A percentile compares a stretch with the other conserved stretches of the same genome.
Evolutionary conservation across 768 basidiomycete genomes (phyloP).

Genomic region (Russula olivacea): DNA sequence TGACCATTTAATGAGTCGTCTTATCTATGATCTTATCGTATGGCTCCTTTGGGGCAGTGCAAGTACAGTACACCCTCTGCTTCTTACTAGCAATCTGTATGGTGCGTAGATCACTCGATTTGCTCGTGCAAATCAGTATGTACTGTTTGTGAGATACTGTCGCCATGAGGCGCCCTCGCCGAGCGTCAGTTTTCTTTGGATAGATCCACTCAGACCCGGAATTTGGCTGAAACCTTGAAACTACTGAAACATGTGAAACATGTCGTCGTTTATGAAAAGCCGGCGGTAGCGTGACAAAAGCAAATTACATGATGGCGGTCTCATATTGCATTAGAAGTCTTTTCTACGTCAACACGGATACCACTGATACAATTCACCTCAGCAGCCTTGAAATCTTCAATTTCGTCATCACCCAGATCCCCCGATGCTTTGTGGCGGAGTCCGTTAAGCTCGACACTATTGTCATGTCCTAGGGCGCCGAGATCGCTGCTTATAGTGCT

Average conservation of each 20-base stretch:
- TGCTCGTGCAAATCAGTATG: neutral
- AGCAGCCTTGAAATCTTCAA: slow-evolving; percentile 26
- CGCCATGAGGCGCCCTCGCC: too few species aligned
- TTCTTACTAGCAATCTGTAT: too few species aligned
- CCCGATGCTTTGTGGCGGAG: slow-evolving; percentile 33
- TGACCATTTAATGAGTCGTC: too few species aligned
- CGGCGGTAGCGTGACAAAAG: neutral
- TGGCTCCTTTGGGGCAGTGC: too few species aligned
- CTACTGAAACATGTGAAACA: too few species aligned
- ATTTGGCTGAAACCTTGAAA: neutral
- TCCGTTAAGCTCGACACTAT: slow-evolving; percentile 23
- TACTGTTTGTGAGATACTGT: too few species aligned
- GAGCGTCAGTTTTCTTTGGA: neutral
- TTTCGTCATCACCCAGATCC: slow-evolving; percentile 30
- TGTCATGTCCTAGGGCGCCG: slow-evolving; percentile 17
- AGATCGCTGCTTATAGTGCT: slow-evolving; percentile 22
- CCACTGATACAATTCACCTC: slow-evolving; percentile 32
- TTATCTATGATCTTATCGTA: too few species aligned
- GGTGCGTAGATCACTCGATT: neutral
- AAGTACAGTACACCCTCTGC: too few species aligned
- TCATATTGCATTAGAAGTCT: slow-evolving; percentile 48
- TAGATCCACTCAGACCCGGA: neutral
- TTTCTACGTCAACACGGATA: slow-evolving; percentile 59
- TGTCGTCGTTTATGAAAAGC: neutral
- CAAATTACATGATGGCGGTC: neutral